Conservation (phyloP, 1,284 basidiomycete species). For the Pterulicium gracile region DNA sequence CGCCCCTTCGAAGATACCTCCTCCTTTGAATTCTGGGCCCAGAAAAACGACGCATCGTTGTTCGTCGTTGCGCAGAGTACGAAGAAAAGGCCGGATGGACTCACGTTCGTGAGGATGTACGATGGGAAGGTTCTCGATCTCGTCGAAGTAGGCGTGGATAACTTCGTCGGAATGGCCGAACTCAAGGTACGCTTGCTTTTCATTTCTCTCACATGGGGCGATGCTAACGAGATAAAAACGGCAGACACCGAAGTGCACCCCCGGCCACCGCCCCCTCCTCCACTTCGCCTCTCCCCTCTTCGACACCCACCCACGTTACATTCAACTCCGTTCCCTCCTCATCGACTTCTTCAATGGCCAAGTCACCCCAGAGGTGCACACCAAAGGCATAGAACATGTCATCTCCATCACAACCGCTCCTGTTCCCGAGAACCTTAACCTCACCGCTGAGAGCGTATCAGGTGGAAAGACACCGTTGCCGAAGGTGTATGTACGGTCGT, state of each 20-base stretch:
- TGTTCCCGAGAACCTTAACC: conserved; percentile 39
- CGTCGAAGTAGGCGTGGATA: conserved; percentile 87
- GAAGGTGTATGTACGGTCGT: conserved; percentile 82
- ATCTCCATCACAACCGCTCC: conserved; percentile 80
- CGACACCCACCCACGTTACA: conserved; percentile 82
- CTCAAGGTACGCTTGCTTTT: conserved; percentile 61
- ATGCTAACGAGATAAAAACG: not conserved
- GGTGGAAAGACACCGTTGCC: conserved; percentile 50
- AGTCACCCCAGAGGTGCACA: conserved; percentile 73
- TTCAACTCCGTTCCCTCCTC: conserved; percentile 89
- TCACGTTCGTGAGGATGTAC: conserved; percentile 85
- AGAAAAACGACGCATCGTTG: conserved; percentile 91
- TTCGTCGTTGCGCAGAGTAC: conserved; percentile 88
- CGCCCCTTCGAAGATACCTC: conserved; percentile 79
- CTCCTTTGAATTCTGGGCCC: conserved; percentile 85
- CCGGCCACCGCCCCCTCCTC: conserved; percentile 89
- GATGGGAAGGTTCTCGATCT: conserved; percentile 87
- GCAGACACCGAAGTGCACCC: conserved; percentile 79
- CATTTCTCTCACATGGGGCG: not conserved
- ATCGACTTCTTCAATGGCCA: conserved; percentile 89
- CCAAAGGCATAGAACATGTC: conserved; percentile 84
- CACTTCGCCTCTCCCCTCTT: conserved; percentile 94
- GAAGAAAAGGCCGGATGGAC: conserved; percentile 89
- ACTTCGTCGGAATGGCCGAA: conserved; percentile 66
- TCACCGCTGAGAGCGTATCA: conserved; percentile 25